phyloP scores from a whole-genome alignment of 495 filamentous ascomycete genomes.

The Chaetomium fimeti region DNA sequence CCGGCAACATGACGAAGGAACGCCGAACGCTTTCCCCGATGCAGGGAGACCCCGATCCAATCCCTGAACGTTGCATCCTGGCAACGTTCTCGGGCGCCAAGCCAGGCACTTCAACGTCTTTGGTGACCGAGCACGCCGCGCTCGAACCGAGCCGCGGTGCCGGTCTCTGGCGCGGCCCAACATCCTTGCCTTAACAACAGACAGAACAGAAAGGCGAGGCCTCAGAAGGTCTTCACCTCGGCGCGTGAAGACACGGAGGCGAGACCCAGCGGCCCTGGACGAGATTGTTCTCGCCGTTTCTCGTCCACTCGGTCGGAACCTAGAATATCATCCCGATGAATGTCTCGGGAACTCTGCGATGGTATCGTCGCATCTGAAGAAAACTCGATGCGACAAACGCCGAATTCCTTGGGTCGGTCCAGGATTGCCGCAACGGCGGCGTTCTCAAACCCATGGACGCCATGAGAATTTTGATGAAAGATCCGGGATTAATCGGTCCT shows the following conservation, averaged over 20 bases:
- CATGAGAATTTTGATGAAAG: neutral
- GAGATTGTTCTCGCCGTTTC: too few species aligned
- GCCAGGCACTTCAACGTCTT: conserved; percentile 3
- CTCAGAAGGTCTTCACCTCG: conserved; percentile 6
- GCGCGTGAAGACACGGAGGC: too few species aligned
- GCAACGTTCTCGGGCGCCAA: neutral
- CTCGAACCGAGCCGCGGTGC: neutral
- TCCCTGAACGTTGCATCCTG: conserved; percentile 12
- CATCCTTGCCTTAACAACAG: neutral
- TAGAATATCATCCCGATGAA: too few species aligned
- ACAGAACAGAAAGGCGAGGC: neutral
- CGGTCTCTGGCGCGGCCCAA: neutral
- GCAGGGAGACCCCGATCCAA: neutral
- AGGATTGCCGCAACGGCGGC: too few species aligned
- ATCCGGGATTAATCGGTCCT: neutral
- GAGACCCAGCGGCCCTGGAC: too few species aligned
- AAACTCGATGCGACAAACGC: neutral
- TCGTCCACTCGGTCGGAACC: too few species aligned
- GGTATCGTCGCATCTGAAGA: too few species aligned
- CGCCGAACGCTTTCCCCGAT: neutral
- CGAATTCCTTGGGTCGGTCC: neutral
- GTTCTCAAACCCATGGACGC: neutral
- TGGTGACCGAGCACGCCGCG: neutral
- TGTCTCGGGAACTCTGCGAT: too few species aligned
- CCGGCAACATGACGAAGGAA: neutral